phyloP scores from a whole-genome alignment of 225 moss, liverwort and hornwort genomes.

The Rhytidiadelphus loreus region DNA sequence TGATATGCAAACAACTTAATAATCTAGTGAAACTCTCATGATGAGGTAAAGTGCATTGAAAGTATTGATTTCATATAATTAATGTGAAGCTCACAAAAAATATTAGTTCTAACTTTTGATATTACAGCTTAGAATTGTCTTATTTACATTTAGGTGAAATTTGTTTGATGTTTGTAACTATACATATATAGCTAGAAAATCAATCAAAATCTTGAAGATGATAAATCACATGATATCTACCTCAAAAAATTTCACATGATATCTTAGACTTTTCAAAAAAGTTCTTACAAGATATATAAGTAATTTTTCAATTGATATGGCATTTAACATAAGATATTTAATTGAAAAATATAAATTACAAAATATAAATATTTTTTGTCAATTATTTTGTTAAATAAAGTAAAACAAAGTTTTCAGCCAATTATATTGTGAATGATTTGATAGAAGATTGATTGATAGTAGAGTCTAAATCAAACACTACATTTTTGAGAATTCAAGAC shows the following conservation, averaged over 20 bases:
- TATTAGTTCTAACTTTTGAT: not conserved
- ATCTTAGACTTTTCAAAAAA: not conserved
- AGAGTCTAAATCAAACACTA: not conserved
- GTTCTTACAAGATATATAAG: accelerated
- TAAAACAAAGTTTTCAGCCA: not conserved
- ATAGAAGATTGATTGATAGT: no score
- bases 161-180: not conserved
- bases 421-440: no score
- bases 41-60: not conserved
- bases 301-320: not conserved
- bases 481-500: not conserved
- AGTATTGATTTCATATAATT: not conserved
- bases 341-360: accelerated
- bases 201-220: no score
- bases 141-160: not conserved
- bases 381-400: not conserved
- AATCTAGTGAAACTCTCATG: not conserved
- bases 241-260: no score
- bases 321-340: no score
- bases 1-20: not conserved
- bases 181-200: not conserved
- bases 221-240: not conserved
- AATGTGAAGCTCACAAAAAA: not conserved
- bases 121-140: not conserved
- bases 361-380: no score